These are phyloP conservation scores for Oenanthe javanica DNA, from an alignment of 140 eudicot species.

Conservation along the genomic window DNA sequence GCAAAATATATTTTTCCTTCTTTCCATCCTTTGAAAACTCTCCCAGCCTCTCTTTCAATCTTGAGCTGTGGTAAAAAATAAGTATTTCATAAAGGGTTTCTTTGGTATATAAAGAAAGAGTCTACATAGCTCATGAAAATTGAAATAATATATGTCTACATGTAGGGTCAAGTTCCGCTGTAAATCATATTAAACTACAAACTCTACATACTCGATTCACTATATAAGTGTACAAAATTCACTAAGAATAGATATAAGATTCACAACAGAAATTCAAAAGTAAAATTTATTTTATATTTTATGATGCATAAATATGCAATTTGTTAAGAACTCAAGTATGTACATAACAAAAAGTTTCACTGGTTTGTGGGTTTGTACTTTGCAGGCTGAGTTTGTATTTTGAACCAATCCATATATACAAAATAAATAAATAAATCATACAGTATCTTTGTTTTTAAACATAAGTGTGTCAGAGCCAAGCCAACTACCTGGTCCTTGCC, in stretches of 20 bases:
- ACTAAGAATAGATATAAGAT: neutral
- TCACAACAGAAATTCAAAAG: neutral
- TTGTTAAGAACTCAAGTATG: neutral
- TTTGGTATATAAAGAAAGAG: neutral
- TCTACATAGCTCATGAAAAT: neutral
- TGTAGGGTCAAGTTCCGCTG: neutral
- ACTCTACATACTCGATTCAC: neutral
- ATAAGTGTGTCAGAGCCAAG: neutral
- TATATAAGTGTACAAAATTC: neutral
- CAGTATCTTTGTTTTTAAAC: neutral
- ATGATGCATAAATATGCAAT: neutral
- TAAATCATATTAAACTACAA: neutral
- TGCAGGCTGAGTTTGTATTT: neutral
- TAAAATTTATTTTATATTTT: neutral
- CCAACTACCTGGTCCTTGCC: conserved; percentile 57
- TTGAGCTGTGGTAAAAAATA: conserved; percentile 35
- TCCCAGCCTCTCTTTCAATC: conserved; percentile 61
- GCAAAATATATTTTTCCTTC: conserved; percentile 61
- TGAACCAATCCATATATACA: neutral
- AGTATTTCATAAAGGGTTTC: neutral
- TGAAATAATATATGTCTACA: neutral
- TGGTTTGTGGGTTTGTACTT: neutral
- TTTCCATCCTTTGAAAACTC: conserved; percentile 60
- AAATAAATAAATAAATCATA: neutral
- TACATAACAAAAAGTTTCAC: neutral